Base-by-base conservation (phyloP, 306 rosid genomes). In the Begonia loranthoides region DNA sequence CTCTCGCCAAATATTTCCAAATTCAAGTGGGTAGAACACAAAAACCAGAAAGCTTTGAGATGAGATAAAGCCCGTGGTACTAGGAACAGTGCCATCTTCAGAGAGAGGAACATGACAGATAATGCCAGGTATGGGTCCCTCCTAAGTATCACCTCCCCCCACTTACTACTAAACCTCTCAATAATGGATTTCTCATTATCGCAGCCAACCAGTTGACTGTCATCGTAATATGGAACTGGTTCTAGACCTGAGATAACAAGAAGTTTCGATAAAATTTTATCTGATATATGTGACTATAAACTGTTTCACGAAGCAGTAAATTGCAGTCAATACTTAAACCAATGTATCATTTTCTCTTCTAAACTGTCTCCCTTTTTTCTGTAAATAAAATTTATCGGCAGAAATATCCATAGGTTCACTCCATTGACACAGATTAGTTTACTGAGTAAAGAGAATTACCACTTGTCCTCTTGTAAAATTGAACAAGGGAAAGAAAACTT, bases 1-100 rank as follows among this genome's bases (percentile, higher is more conserved):
- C 84, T 76, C 76, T 80, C 94, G 10, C 94, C 87, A 28, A 80
- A 72, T 58, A 77, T 63, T 72, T 80, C 84, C 84, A 83, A 36
- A 57, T 78, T 80, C 55, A 80, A 65, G 53, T 73, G 90, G 22
- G 80, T 75, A 58, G 59, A 55, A 50, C 52, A 67, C 24, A 70
- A 72, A 60, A 58, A 69, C 72, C 80, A 78, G 65, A 75, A 66
- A 41, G 76, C 67, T 67, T 56, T 70, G 56, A 87, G 62, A 40
- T 22, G 67, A 28, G 52, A 10, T 47, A 73, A 48, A 3, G 70
- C 66, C 54, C 14, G 38, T 6, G 80, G 94, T 52, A 78, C 61
- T n/a, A 65, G 60, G 62, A 40, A 50, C 10, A 75, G 33, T 39
- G 78, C 51, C 17, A 57, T 34, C 83, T 84, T 76, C 51, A 78